Evolutionary conservation across 192 early-diverging fungal genomes (phyloP).

Genomic region (Linnemannia zychae): DNA sequence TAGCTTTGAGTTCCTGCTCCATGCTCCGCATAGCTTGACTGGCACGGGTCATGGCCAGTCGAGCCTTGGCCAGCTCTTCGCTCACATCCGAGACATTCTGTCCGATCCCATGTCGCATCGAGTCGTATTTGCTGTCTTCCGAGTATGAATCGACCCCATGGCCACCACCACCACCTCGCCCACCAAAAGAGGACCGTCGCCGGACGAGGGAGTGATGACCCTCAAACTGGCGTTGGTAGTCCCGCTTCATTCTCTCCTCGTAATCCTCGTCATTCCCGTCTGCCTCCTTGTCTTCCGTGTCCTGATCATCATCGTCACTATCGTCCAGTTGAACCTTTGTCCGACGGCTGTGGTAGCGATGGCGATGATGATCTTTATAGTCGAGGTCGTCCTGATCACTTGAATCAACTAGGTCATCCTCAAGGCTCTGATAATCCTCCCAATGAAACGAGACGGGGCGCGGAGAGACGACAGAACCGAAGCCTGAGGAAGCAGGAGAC

Average conservation of each 20-base stretch:
- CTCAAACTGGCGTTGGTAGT: slow-evolving; percentile 45
- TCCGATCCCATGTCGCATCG: slow-evolving; percentile 43
- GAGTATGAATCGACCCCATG: not conserved
- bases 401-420: slow-evolving; percentile 25
- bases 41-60: slow-evolving; percentile 38
- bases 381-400: slow-evolving; percentile 16
- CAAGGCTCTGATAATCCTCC: slow-evolving; percentile 36
- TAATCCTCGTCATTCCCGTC: slow-evolving; percentile 7
- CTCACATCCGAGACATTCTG: slow-evolving; percentile 36
- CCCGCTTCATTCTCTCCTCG: slow-evolving; percentile 3
- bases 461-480: slow-evolving; percentile 14
- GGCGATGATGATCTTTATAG: not conserved
- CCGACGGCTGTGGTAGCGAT: not conserved
- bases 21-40: slow-evolving; percentile 52
- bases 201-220: slow-evolving; percentile 42
- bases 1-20: slow-evolving; percentile 42
- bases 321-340: not conserved
- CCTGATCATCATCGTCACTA: not conserved
- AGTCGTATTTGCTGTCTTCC: slow-evolving; percentile 41
- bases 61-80: slow-evolving; percentile 46
- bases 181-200: slow-evolving; percentile 26
- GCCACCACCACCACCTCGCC: not conserved
- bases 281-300: not conserved
- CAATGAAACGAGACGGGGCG: slow-evolving; percentile 47
- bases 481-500: not conserved